Evolutionary conservation across 2,329 filamentous ascomycete species (phyloP).

Genomic region (Apiospora arundinis): DNA sequence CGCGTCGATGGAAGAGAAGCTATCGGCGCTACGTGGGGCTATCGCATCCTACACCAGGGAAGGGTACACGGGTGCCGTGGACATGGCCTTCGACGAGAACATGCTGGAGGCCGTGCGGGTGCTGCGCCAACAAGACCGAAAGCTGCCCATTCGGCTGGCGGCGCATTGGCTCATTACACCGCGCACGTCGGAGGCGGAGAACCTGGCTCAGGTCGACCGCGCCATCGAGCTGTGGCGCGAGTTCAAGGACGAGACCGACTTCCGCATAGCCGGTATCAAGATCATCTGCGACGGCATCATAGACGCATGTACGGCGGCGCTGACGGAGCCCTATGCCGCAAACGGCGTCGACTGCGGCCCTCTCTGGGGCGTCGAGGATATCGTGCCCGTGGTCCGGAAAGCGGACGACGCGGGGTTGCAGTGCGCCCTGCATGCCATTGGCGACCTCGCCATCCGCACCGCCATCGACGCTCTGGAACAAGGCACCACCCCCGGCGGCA

Average conservation of each 20-base stretch:
- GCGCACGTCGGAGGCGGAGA: conserved; percentile 48
- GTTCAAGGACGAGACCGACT: conserved; percentile 52
- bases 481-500: conserved; percentile 42
- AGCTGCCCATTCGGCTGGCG: conserved; percentile 54
- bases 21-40: conserved; percentile 51
- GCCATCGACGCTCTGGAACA: conserved; percentile 62
- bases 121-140: conserved; percentile 37
- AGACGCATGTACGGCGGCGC: conserved; percentile 68
- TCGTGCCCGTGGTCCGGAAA: conserved; percentile 59
- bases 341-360: conserved; percentile 54
- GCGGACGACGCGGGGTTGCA: conserved; percentile 62
- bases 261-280: conserved; percentile 65
- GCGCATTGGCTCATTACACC: conserved; percentile 63
- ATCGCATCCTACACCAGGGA: conserved; percentile 54
- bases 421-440: conserved; percentile 70
- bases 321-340: conserved; percentile 63
- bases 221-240: conserved; percentile 54
- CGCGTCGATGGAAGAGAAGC: conserved; percentile 54
- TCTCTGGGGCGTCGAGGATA: conserved; percentile 60
- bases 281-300: conserved; percentile 70
- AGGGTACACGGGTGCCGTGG: conserved; percentile 61
- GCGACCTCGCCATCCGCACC: conserved; percentile 62
- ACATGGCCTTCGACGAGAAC: conserved; percentile 66
- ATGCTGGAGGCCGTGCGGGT: conserved; percentile 57
- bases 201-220: conserved; percentile 56